Conservation (phyloP, 1,139 yeast species). For the Blastobotrys proliferans region DNA sequence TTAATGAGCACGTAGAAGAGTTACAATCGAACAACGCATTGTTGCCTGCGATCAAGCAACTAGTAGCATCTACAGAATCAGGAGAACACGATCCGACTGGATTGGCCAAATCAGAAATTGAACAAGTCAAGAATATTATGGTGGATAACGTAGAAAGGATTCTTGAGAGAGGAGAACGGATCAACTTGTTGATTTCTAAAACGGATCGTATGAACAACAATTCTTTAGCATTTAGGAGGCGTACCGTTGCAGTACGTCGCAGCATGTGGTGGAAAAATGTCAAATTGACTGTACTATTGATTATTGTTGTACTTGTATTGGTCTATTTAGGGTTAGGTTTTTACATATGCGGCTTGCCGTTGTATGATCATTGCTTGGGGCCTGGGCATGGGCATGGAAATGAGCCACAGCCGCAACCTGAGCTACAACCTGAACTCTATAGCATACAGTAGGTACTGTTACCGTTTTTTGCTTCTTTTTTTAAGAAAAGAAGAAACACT, state of each 20-base stretch:
- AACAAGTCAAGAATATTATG: conserved; percentile 40
- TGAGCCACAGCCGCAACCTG: too few species aligned
- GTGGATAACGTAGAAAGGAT: conserved; percentile 44
- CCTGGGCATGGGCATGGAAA: too few species aligned
- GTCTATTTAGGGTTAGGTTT: conserved; percentile 13
- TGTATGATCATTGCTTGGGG: conserved; percentile 12
- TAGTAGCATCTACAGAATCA: conserved; percentile 25
- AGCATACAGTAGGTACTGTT: too few species aligned
- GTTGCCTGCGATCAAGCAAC: conserved; percentile 20
- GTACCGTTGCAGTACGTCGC: conserved; percentile 61
- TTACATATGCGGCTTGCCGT: conserved; percentile 17
- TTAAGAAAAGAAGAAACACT: too few species aligned
- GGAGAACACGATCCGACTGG: conserved; percentile 29
- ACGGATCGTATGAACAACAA: conserved; percentile 70
- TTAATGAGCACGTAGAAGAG: conserved; percentile 7
- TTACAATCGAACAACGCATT: conserved; percentile 7
- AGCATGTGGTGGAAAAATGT: conserved; percentile 46
- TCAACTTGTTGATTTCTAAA: conserved; percentile 70
- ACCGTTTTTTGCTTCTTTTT: too few species aligned
- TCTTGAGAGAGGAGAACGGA: conserved; percentile 75
- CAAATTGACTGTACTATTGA: conserved; percentile 46
- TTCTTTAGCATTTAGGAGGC: conserved; percentile 67
- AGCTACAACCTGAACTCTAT: too few species aligned
- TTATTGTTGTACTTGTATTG: conserved; percentile 7
- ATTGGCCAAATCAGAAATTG: conserved; percentile 37